These are phyloP conservation scores for Erigeron philadelphicus DNA, from an alignment of 140 eudicot species.

Conservation along the genomic window DNA sequence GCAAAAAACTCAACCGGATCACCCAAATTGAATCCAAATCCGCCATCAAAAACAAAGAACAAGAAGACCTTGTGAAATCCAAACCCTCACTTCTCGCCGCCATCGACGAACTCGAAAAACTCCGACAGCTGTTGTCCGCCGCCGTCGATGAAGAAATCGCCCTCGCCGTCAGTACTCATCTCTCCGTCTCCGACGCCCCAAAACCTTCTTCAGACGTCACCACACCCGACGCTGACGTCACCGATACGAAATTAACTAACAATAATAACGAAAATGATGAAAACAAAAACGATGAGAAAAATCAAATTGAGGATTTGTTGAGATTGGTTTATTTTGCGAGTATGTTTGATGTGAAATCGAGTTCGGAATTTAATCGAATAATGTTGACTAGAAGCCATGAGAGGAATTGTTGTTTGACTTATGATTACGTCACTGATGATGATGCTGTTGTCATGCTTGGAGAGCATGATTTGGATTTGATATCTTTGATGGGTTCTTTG, in stretches of 20 bases:
- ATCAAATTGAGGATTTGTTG: slow-evolving; percentile 44
- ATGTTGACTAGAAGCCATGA: slow-evolving; percentile 81
- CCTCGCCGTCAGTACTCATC: slow-evolving; percentile 24
- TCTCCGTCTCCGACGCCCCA: no score
- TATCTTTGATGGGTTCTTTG: slow-evolving; percentile 45
- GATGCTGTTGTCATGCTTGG: slow-evolving; percentile 47
- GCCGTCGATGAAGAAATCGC: slow-evolving; percentile 63
- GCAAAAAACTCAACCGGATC: slow-evolving; percentile 78
- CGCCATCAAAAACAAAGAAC: slow-evolving; percentile 69
- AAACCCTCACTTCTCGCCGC: slow-evolving; percentile 52
- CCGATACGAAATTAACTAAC: no score
- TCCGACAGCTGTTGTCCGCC: slow-evolving; percentile 48
- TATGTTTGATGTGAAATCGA: slow-evolving; percentile 61
- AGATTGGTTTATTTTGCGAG: slow-evolving; percentile 69
- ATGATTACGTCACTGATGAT: slow-evolving; percentile 76
- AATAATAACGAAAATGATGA: slow-evolving; percentile 14
- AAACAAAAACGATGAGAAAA: slow-evolving; percentile 4
- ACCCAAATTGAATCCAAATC: slow-evolving; percentile 70
- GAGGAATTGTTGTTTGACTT: slow-evolving; percentile 69
- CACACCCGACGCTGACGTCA: no score
- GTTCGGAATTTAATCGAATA: slow-evolving; percentile 40
- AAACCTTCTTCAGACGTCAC: no score
- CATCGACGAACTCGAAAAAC: slow-evolving; percentile 91
- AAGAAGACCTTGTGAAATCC: slow-evolving; percentile 56
- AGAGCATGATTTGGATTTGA: slow-evolving; percentile 76